Conservation (phyloP, 1,284 basidiomycete species). For the Polyporus tsugae region DNA sequence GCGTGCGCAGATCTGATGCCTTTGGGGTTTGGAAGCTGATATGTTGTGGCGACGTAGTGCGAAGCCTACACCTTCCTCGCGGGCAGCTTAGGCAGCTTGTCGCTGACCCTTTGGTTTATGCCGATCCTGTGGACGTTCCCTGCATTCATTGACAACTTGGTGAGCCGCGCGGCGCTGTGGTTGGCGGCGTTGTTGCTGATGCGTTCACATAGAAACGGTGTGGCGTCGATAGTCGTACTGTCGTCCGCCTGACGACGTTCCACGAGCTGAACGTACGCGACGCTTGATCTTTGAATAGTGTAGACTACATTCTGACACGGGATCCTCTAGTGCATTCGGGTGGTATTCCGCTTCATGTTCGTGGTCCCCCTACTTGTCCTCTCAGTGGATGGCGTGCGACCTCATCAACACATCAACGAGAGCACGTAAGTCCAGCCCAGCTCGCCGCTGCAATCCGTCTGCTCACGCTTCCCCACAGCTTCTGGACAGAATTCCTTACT, state of each 20-base stretch:
- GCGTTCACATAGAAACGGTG: slow-evolving; percentile 51
- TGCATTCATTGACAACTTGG: slow-evolving; percentile 65
- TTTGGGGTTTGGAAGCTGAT: slow-evolving; percentile 1
- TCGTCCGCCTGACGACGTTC: slow-evolving; percentile 77
- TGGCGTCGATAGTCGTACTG: slow-evolving; percentile 66
- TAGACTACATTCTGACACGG: neutral
- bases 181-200: slow-evolving; percentile 13
- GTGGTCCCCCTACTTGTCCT: slow-evolving; percentile 68
- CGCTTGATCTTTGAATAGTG: neutral
- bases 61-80: slow-evolving; percentile 74
- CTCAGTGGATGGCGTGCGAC: slow-evolving; percentile 69
- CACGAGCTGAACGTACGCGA: slow-evolving; percentile 78
- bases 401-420: slow-evolving; percentile 70
- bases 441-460: neutral
- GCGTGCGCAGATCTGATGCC: slow-evolving; percentile 29
- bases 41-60: slow-evolving; percentile 50
- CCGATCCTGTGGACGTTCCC: slow-evolving; percentile 78
- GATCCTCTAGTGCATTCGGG: slow-evolving; percentile 62
- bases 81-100: slow-evolving; percentile 72
- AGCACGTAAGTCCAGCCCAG: slow-evolving; percentile 49
- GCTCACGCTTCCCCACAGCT: slow-evolving; percentile 20
- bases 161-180: slow-evolving; percentile 42
- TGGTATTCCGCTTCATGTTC: slow-evolving; percentile 76
- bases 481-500: slow-evolving; percentile 63
- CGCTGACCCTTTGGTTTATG: slow-evolving; percentile 72